Evolutionary conservation across 179 eudicot species (phyloP).

Genomic region (Beta lomatogona): DNA sequence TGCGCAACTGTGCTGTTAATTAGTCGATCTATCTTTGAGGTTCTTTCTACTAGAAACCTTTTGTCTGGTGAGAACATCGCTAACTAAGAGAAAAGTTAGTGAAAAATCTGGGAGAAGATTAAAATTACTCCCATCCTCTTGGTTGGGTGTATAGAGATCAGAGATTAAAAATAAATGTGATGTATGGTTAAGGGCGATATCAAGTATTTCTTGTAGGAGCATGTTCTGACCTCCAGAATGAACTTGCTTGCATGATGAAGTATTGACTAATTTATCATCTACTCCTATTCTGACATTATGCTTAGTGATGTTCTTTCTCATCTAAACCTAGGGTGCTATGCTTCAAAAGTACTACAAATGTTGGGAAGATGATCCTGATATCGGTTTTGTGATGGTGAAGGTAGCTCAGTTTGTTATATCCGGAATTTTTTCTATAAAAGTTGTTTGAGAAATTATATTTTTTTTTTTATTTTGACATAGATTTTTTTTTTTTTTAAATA

Average conservation of each 20-base stretch:
- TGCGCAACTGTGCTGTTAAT: too few species aligned
- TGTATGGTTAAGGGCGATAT: background rate
- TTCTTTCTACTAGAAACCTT: too few species aligned
- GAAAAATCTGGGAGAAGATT: background rate
- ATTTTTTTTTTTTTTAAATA: conserved; percentile 19
- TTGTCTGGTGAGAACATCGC: too few species aligned
- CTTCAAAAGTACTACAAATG: conserved; percentile 60
- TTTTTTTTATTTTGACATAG: conserved; percentile 16
- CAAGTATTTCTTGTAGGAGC: background rate
- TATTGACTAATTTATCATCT: background rate
- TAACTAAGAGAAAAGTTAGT: background rate
- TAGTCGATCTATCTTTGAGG: too few species aligned
- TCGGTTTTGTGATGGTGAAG: conserved; percentile 81
- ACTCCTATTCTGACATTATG: background rate
- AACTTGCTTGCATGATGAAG: background rate
- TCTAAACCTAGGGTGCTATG: conserved; percentile 54
- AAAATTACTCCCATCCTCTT: background rate
- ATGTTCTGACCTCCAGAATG: background rate
- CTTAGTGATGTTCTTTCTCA: conserved; percentile 5
- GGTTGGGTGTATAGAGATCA: background rate
- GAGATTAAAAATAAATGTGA: background rate
- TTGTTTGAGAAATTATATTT: conserved; percentile 5
- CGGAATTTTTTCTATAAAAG: background rate
- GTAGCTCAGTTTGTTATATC: conserved; percentile 34
- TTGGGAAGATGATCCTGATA: conserved; percentile 76